Base-by-base conservation (phyloP, 139 green algal genomes). In the Astrephomene gubernaculifera region DNA sequence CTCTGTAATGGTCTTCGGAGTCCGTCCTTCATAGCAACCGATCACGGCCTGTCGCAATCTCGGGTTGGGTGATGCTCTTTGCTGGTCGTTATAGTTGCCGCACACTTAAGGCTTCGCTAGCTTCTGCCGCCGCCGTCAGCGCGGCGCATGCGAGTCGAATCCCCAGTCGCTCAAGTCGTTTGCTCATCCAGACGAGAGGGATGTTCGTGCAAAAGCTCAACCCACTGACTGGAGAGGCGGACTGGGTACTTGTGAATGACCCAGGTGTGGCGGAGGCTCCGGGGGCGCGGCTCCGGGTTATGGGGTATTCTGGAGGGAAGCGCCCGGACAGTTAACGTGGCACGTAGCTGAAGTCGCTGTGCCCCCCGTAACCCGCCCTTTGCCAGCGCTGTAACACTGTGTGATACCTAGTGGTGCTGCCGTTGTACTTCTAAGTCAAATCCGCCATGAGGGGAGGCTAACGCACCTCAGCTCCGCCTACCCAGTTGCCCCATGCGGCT, bases 161-260 rank as follows among this genome's bases (percentile, higher is more conserved):
- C n/a, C n/a, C n/a, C n/a, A n/a, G n/a, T n/a, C n/a, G n/a, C n/a
- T n/a, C n/a, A 8, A 24, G 49, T 17, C 49, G 68, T 31, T 39
- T 19, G 19, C 72, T 69, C 1, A 22, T 82, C 0, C 54, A 60
- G 36, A 29, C 53, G 4, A 65, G 63, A 70, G 73, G 31, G 17
- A 93, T 93, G 89, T 89, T 93, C 25, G 84, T 87, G 2, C 89
- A 93, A 49, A 75, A 84, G 31, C n/a, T 86, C 0, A 89, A 93
- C 67, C 49, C 67, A 2, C 39, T 88, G 17, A 93, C 87, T 17
- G 89, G 89, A 0, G 83, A 88, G 63, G 49, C 71, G 24, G 86
- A 93, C 38, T 93, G 89, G 89, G 79, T 88, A 8, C 67, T 83
- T 4, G 85, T 92, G 27, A 64, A 90, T 25, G 67, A 69, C 7